phyloP scores from a whole-genome alignment of 2,329 filamentous ascomycete species.

The Aureobasidium sp. region DNA sequence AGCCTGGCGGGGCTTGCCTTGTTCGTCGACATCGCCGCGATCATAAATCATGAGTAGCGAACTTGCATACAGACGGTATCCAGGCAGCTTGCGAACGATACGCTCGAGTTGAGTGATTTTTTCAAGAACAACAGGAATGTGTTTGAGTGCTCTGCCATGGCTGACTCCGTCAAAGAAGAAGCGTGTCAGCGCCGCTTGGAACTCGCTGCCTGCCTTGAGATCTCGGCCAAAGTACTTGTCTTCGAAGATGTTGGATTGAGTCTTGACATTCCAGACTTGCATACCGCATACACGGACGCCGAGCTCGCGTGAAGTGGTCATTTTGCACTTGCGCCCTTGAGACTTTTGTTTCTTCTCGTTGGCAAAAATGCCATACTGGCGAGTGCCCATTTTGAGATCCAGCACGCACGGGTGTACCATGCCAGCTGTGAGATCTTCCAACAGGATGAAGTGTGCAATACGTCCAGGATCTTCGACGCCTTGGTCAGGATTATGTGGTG shows the following conservation, averaged over 20 bases:
- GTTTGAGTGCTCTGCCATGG: conserved; percentile 68
- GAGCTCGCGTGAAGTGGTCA: conserved; percentile 82
- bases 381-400: conserved; percentile 97
- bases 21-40: conserved; percentile 57
- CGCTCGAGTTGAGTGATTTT: conserved; percentile 78
- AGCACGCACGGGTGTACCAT: conserved; percentile 97
- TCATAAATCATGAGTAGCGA: conserved; percentile 95
- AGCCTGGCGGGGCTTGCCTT: conserved; percentile 32
- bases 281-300: conserved; percentile 92
- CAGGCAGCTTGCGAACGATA: conserved; percentile 70
- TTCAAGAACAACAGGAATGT: conserved; percentile 79
- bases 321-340: conserved; percentile 85
- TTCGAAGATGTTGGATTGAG: conserved; percentile 83
- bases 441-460: conserved; percentile 83
- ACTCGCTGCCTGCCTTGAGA: conserved; percentile 79
- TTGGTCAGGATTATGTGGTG: conserved; percentile 38
- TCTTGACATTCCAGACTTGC: conserved; percentile 87
- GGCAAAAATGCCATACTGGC: conserved; percentile 92
- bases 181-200: conserved; percentile 77
- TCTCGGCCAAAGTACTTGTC: conserved; percentile 96
- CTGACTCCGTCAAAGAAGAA: conserved; percentile 90
- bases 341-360: conserved; percentile 87
- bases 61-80: conserved; percentile 92
- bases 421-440: conserved; percentile 91
- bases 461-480: conserved; percentile 45